These are phyloP conservation scores for Mortierella sp. DNA, from an alignment of 371 early-diverging fungal genomes.

Conservation along the genomic window DNA sequence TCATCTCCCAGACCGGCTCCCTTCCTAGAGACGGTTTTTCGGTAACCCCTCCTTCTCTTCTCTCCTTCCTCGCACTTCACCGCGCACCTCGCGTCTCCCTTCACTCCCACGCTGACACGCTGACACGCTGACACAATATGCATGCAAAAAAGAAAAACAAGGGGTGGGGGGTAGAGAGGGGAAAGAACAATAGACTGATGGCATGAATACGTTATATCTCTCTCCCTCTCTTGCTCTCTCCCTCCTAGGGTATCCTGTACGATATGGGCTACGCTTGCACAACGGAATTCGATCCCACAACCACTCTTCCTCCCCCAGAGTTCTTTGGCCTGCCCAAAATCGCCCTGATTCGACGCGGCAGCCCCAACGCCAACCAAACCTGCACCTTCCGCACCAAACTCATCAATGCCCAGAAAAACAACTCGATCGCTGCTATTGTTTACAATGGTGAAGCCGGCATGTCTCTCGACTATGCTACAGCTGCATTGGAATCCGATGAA, in stretches of 20 bases:
- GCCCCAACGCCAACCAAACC: slow-evolving; percentile 3
- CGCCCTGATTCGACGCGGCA: slow-evolving; percentile 34
- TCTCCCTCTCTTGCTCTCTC: not conserved
- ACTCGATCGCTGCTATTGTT: slow-evolving; percentile 23
- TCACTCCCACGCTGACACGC: no score
- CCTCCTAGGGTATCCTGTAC: slow-evolving; percentile 35
- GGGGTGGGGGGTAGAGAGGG: no score
- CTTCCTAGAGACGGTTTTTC: slow-evolving; percentile 29
- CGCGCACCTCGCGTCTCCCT: no score
- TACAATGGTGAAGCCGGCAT: slow-evolving; percentile 16
- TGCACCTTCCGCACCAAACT: slow-evolving; percentile 35
- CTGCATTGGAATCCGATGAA: slow-evolving; percentile 2
- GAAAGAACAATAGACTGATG: no score
- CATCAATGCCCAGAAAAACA: slow-evolving; percentile 22
- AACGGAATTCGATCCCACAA: slow-evolving; percentile 12
- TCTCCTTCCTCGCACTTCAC: no score
- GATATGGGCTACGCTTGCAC: slow-evolving; percentile 45
- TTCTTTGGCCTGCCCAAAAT: slow-evolving; percentile 29
- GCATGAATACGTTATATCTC: no score
- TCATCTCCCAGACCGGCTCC: slow-evolving; percentile 13
- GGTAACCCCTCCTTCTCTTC: no score
- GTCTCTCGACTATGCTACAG: slow-evolving; percentile 15
- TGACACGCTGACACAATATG: no score
- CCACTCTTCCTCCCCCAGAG: slow-evolving; percentile 18
- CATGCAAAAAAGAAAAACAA: no score